These are phyloP conservation scores for Schrenkiella parvula DNA, from an alignment of 345 rosid genomes.

Conservation along the genomic window DNA sequence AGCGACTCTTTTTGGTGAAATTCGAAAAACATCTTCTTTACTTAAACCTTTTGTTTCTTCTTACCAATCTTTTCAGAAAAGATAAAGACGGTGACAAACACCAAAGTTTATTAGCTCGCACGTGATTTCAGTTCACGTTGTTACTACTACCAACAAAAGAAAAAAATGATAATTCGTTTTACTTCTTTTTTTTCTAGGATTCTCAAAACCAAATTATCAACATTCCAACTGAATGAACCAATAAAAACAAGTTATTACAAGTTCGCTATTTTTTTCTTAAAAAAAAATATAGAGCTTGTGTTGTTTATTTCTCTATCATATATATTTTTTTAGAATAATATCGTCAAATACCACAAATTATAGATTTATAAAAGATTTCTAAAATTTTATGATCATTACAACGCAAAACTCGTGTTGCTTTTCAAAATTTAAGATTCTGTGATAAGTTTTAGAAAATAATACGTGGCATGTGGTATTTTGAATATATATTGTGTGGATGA, in stretches of 20 bases:
- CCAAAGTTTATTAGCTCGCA: constrained; percentile 9
- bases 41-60: constrained; percentile 16
- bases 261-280: too few species aligned
- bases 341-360: too few species aligned
- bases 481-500: background rate
- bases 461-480: background rate
- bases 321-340: too few species aligned
- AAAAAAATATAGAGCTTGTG: background rate
- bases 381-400: too few species aligned
- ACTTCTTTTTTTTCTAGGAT: background rate
- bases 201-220: background rate
- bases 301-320: background rate
- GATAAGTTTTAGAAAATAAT: too few species aligned
- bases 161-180: background rate
- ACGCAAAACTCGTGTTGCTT: too few species aligned
- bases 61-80: constrained; percentile 18
- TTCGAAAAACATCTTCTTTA: background rate
- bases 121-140: constrained; percentile 2
- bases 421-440: too few species aligned
- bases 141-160: constrained; percentile 1
- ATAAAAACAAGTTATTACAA: too few species aligned
- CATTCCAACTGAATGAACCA: background rate
- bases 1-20: constrained; percentile 8
- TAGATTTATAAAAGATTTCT: too few species aligned
- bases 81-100: constrained; percentile 4